Base-by-base conservation (phyloP, 2,329 filamentous ascomycete genomes). In the Decorospora gaudefroyi region DNA sequence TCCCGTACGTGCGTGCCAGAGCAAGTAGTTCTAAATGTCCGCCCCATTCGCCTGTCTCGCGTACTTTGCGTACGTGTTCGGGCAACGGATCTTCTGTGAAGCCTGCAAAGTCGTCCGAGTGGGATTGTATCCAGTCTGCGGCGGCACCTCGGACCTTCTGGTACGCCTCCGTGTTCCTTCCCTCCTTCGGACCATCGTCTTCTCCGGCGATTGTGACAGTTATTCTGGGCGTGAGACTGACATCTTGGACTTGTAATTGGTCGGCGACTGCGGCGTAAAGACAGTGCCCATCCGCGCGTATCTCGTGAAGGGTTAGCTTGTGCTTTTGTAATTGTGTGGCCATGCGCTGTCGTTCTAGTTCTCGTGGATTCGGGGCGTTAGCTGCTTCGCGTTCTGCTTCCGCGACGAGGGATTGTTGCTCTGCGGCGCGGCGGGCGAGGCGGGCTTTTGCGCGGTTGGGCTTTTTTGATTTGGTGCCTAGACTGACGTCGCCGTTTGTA, bases 21-120 rank as follows among this genome's bases (percentile, higher is more conserved):
- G 93, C 93, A 69, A 85, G 78, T 42, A 99, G 72, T 76, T 99
- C 93, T 52, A 96, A 72, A 75, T 97, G 89, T 0, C 93, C 93
- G 35, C 93, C 93, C 93, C 93, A 99, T 72, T 96, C 92, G 0
- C 89, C 91, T 34, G 91, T 96, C 46, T 93, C 84, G 51, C 85
- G 76, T 48, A 99, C 88, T 73, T 87, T 89, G 32, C 74, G 73
- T 32, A 88, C 78, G 69, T 97, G 95, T 6, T 74, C 74, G 3
- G 81, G 81, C 32, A 96, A 67, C 10, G 85, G 83, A 67, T 93
- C 90, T 64, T 95, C 91, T 57, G 96, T 75, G 65, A 96, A 99
- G 0, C 88, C 85, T 43, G 79, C 83, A 68, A 96, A 97, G 60
- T 95, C 89, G 53, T 90, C 88, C 8, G 79, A 72, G 67, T 96